These are phyloP conservation scores for Beauveria brongniartii DNA, from an alignment of 2,329 filamentous ascomycete species.

Conservation along the genomic window DNA sequence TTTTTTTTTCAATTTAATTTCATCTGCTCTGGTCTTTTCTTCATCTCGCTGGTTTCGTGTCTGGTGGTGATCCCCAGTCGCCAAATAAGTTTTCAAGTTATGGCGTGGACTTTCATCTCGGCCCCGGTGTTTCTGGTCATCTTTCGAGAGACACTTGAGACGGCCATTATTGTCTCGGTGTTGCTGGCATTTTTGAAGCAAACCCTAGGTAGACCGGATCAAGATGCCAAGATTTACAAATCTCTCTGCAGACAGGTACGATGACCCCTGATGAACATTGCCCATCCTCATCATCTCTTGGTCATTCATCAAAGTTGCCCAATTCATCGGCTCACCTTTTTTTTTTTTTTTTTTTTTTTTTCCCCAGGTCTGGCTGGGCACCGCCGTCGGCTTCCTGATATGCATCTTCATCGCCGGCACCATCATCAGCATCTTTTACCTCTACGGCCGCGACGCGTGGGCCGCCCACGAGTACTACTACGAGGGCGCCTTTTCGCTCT, in stretches of 20 bases:
- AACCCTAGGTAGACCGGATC: conserved; percentile 56
- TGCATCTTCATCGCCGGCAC: conserved; percentile 58
- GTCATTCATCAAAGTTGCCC: no score
- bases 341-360: no score
- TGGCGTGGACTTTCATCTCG: conserved; percentile 64
- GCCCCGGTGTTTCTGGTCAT: conserved; percentile 84
- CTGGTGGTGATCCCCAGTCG: background rate
- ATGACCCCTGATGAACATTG: no score
- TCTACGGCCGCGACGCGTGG: conserved; percentile 58
- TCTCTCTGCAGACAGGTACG: conserved; percentile 56
- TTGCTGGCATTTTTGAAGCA: conserved; percentile 79
- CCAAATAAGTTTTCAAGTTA: conserved; percentile 18
- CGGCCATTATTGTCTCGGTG: conserved; percentile 76
- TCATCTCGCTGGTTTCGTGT: background rate
- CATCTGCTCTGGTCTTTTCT: background rate
- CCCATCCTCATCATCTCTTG: no score
- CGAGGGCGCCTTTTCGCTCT: conserved; percentile 69
- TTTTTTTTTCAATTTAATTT: no score
- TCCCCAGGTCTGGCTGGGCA: conserved; percentile 53
- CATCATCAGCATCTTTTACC: conserved; percentile 67
- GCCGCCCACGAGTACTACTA: conserved; percentile 64
- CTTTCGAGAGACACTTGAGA: conserved; percentile 79
- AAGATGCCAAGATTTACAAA: conserved; percentile 57
- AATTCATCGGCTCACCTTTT: background rate
- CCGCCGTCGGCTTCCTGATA: conserved; percentile 52